Conservation (phyloP, 306 rosid genomes). For the Mucuna pruriens region DNA sequence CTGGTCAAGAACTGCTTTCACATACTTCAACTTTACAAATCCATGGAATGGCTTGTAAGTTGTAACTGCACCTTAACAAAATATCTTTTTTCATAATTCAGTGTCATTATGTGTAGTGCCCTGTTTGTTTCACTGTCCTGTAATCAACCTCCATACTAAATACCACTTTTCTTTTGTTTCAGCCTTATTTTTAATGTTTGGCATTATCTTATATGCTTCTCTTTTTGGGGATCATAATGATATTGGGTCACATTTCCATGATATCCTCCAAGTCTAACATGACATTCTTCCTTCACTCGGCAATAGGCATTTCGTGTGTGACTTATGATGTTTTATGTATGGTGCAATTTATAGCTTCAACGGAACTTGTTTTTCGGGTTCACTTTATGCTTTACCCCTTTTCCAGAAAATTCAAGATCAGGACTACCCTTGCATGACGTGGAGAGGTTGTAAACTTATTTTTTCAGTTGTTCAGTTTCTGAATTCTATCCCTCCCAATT, state of each 20-base stretch:
- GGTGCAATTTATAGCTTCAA: constrained; percentile 10
- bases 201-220: constrained; percentile 14
- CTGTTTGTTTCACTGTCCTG: not conserved
- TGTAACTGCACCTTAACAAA: constrained; percentile 5
- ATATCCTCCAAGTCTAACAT: constrained; percentile 1
- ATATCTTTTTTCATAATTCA: constrained; percentile 13
- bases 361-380: constrained; percentile 5
- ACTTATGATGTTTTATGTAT: not conserved
- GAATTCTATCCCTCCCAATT: not conserved
- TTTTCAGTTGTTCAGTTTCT: constrained; percentile 33
- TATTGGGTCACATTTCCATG: not conserved
- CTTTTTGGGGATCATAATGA: not conserved
- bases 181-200: constrained; percentile 6
- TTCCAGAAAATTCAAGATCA: constrained; percentile 72
- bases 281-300: constrained; percentile 13
- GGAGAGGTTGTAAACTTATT: constrained; percentile 66
- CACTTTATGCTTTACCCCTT: constrained; percentile 41
- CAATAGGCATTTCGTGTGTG: constrained; percentile 1
- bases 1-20: not conserved
- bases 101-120: not conserved
- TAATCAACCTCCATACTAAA: not conserved
- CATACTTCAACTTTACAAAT: constrained; percentile 10
- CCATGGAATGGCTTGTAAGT: constrained; percentile 17
- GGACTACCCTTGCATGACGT: constrained; percentile 62
- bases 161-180: not conserved